Conservation (phyloP, 768 basidiomycete species). For the Pisolithus marmoratus region DNA sequence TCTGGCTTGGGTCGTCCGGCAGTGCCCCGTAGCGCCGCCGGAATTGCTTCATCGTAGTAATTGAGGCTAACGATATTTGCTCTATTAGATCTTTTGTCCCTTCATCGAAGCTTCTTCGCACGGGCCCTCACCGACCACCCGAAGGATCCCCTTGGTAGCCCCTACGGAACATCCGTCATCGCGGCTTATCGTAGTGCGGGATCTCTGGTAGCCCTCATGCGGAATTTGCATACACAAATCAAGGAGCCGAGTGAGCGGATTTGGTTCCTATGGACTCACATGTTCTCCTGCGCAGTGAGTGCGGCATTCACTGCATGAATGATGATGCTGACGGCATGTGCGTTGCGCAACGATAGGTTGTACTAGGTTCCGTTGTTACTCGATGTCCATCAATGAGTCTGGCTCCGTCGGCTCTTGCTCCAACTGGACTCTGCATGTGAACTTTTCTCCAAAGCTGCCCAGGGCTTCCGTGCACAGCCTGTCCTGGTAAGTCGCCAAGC, state of each 20-base stretch:
- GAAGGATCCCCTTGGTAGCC: constrained; percentile 67
- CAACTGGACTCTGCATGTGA: constrained; percentile 74
- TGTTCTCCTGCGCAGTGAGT: constrained; percentile 60
- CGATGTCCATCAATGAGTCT: constrained; percentile 75
- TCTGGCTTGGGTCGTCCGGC: not conserved
- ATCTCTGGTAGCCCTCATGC: constrained; percentile 64
- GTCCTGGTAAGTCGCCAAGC: constrained; percentile 46
- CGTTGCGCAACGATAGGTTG: constrained; percentile 35
- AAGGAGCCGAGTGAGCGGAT: constrained; percentile 59
- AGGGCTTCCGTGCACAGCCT: constrained; percentile 56
- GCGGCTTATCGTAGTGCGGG: constrained; percentile 71
- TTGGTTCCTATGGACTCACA: constrained; percentile 48
- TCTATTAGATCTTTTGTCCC: constrained; percentile 54
- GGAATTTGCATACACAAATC: constrained; percentile 59
- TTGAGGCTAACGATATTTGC: constrained; percentile 12
- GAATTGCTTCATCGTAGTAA: not conserved
- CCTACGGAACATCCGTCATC: constrained; percentile 67
- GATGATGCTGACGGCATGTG: not conserved
- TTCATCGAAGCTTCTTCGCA: constrained; percentile 71
- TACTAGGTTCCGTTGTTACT: constrained; percentile 71
- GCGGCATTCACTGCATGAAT: not conserved
- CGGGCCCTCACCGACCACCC: constrained; percentile 68
- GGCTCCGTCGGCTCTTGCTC: constrained; percentile 65
- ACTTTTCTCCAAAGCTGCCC: constrained; percentile 64
- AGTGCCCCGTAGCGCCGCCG: not conserved